Base-by-base conservation (phyloP, 108 stramenopile genomes). In the Cyclotella baltica region DNA sequence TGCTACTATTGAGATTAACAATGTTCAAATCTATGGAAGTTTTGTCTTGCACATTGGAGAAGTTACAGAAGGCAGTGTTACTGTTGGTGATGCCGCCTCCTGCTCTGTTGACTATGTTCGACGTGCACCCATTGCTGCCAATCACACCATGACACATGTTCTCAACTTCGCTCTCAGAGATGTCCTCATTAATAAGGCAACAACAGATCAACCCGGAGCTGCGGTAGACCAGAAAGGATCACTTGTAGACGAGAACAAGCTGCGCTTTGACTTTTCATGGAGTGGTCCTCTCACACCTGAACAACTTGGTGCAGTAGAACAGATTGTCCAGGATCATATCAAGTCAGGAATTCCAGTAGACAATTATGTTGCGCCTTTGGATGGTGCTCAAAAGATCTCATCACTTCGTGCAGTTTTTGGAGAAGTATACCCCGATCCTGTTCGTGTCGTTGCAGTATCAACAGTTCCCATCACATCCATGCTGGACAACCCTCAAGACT, bases 81-180 rank as follows among this genome's bases (percentile, higher is more conserved):
- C 86, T 43, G 92, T 98, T 23, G 96, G 94, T 46, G 95, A 98
- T 70, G 63, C 74, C 5, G 94, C 93, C 40, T 85, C 85, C 34
- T 93, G 92, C 76, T 72, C 70, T 40, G 99, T 99, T 38, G 97
- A 99, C 85, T 99, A 98, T 83, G 92, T 89, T 19, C 97, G 99
- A n/a, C 95, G 98, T 37, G 70, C 82, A 43, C 91, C 86, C 48
- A 93, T 99, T 75, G 97, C 98, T 33, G 88, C 98, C 56, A 99
- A 99, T 85, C 99, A 99, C 85, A 99, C 98, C 64, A 98, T 98
- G 98, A 99, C 99, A 4, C 98, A 99, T 83, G 90, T 99, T 62
- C 92, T 99, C 48, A 99, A 99, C 88, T 96, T 85, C 77, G 99
- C 98, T 8, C 78, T 99, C 20, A 83, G 87, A 62, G 87, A 95